Base-by-base conservation (phyloP, 768 basidiomycete species). In the Mycena crocata region DNA sequence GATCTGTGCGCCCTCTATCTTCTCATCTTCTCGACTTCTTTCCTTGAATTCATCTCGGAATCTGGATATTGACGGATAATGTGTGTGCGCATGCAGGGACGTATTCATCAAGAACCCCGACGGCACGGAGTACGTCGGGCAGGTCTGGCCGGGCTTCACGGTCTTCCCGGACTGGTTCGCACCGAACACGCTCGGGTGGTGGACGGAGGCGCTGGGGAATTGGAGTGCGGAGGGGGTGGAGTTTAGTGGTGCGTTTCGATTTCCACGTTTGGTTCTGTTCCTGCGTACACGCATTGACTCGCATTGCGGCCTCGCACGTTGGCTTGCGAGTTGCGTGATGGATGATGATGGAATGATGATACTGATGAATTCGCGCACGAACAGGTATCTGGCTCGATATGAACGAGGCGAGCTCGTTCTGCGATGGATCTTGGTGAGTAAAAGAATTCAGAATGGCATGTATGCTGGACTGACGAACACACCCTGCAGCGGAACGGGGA, bases 141-240 rank as follows among this genome's bases (percentile, higher is more conserved):
- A 89, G 72, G 92, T 93, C 12, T 93, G 90, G 92, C 91, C 92
- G 19, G 91, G 92, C 26, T 90, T 87, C 76, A 89, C 90, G 9
- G 90, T 82, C 32, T 90, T 87, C 74, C 87, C 88, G 0, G 89
- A 90, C 69, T 90, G 87, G 87, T 89, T 89, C 64, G 79, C 81
- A 17, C 73, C 81, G 19, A 85, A 86, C 37, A 84, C 87, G 1
- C 80, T 84, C 62, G 57, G 74, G 28, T 89, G 86, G 81, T 92
- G 91, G 91, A 85, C 84, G 0, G 87, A 90, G 31, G 85, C 85
- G 5, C 75, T 90, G 62, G 70, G 45, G 45, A 90, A 89, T 71
- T 90, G 88, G 89, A 82, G 79, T 14, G 65, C 78, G 2, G 65
- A 72, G 0, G 89, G 86, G 0, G 79, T 92, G n/a, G 77, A 85